Evolutionary conservation across 2,329 filamentous ascomycete genomes (phyloP).

Genomic region (Pezizomycotina sp.): DNA sequence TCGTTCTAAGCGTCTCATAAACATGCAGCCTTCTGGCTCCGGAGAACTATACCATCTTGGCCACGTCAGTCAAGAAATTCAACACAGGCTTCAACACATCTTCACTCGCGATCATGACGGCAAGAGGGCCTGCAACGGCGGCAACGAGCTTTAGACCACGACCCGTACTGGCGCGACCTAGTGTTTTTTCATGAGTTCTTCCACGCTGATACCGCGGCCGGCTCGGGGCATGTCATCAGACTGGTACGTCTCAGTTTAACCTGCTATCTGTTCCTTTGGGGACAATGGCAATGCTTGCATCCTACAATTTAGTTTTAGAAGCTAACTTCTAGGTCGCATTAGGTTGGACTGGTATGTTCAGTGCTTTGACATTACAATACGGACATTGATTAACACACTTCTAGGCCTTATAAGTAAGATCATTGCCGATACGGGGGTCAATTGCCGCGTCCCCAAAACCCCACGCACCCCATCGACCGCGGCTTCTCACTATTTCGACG

Average conservation of each 20-base stretch:
- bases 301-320: too few relatives aligned
- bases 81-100: conserved; percentile 83
- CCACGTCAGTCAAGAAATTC: conserved; percentile 84
- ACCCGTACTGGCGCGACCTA: conserved; percentile 82
- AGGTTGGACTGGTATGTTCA: too few relatives aligned
- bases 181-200: conserved; percentile 98
- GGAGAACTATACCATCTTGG: conserved; percentile 92
- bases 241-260: too few relatives aligned
- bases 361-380: too few relatives aligned
- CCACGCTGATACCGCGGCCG: conserved; percentile 76
- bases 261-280: too few relatives aligned
- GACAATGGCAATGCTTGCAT: too few relatives aligned
- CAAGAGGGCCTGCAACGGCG: conserved; percentile 71
- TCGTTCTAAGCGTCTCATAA: too few relatives aligned
- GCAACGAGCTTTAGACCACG: conserved; percentile 75
- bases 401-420: conserved; percentile 88
- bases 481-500: conserved; percentile 90
- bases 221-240: conserved; percentile 86
- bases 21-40: too few relatives aligned
- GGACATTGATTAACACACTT: too few relatives aligned
- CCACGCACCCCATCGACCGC: conserved; percentile 70
- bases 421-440: conserved; percentile 91
- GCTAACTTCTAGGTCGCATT: too few relatives aligned
- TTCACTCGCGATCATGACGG: conserved; percentile 74
- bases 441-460: conserved; percentile 80